These are phyloP conservation scores for Jamesozyma gamospora DNA, from an alignment of 805 yeast species.

Conservation along the genomic window DNA sequence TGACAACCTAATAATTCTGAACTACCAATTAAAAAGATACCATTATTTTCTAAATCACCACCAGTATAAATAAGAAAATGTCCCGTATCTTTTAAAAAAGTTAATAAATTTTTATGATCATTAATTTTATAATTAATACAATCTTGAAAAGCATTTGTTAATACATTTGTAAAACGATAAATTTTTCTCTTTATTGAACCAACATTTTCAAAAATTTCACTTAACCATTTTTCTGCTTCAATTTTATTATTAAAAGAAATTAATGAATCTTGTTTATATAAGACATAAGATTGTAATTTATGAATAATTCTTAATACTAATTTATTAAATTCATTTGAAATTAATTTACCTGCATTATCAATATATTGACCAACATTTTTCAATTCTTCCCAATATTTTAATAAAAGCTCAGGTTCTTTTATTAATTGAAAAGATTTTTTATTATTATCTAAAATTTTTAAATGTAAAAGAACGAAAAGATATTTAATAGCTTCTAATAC, in stretches of 20 bases:
- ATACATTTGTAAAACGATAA: slow-evolving; percentile 60
- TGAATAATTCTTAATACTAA: slow-evolving; percentile 59
- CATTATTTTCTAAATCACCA: slow-evolving; percentile 53
- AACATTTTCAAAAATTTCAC: slow-evolving; percentile 56
- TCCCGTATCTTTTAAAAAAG: slow-evolving; percentile 48
- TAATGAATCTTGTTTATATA: slow-evolving; percentile 62
- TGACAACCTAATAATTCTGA: slow-evolving; percentile 31
- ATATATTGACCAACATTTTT: slow-evolving; percentile 68
- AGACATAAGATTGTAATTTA: slow-evolving; percentile 59
- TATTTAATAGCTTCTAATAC: slow-evolving; percentile 66
- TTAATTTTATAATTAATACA: slow-evolving; percentile 52
- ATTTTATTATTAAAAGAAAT: slow-evolving; percentile 31
- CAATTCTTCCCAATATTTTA: slow-evolving; percentile 69
- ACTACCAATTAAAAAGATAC: slow-evolving; percentile 74
- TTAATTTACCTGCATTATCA: slow-evolving; percentile 69
- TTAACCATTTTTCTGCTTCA: slow-evolving; percentile 54
- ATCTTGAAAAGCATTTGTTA: slow-evolving; percentile 65
- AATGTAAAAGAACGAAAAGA: slow-evolving; percentile 58
- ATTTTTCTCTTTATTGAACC: slow-evolving; percentile 75
- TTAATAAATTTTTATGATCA: slow-evolving; percentile 43
- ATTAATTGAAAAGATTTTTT: slow-evolving; percentile 67
- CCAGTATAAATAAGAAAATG: slow-evolving; percentile 75
- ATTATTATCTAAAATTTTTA: slow-evolving; percentile 71
- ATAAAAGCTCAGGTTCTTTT: slow-evolving; percentile 85
- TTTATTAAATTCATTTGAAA: slow-evolving; percentile 65